phyloP scores from a whole-genome alignment of 2,329 filamentous ascomycete genomes.

The Diaporthe humulicola region DNA sequence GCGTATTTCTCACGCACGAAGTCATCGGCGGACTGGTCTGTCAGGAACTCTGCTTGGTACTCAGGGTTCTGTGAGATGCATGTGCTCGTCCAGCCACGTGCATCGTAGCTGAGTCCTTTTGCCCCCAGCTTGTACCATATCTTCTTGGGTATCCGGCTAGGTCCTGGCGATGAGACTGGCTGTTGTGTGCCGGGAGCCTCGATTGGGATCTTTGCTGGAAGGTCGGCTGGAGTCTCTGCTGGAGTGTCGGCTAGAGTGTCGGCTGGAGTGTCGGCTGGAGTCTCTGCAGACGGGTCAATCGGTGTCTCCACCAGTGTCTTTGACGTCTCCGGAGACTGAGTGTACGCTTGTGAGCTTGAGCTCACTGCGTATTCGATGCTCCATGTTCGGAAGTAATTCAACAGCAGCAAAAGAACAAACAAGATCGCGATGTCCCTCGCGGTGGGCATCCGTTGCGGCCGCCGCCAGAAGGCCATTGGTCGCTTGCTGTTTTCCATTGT shows the following conservation, averaged over 20 bases:
- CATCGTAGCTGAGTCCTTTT: conserved; percentile 49
- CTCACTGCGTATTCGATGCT: neutral
- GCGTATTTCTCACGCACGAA: conserved; percentile 70
- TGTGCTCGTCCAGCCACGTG: conserved; percentile 48
- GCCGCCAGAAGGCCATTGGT: neutral
- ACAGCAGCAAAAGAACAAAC: neutral
- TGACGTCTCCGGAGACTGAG: neutral
- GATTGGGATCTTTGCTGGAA: neutral
- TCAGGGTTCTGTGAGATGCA: conserved; percentile 48
- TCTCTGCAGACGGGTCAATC: neutral
- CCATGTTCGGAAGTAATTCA: conserved; percentile 1
- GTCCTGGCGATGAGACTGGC: neutral
- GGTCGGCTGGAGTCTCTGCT: neutral
- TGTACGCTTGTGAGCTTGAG: neutral
- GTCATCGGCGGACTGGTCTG: conserved; percentile 55
- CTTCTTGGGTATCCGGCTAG: conserved; percentile 39
- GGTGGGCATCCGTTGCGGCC: neutral
- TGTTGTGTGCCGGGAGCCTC: neutral
- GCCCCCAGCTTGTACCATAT: conserved; percentile 57
- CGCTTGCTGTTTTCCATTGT: neutral
- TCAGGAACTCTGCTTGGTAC: conserved; percentile 46
- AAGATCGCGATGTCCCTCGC: neutral
- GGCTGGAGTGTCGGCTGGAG: neutral
- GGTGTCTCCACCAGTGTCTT: neutral
- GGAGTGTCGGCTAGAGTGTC: neutral